Base-by-base conservation (phyloP, 768 basidiomycete species). In the Suillus cothurnatus region DNA sequence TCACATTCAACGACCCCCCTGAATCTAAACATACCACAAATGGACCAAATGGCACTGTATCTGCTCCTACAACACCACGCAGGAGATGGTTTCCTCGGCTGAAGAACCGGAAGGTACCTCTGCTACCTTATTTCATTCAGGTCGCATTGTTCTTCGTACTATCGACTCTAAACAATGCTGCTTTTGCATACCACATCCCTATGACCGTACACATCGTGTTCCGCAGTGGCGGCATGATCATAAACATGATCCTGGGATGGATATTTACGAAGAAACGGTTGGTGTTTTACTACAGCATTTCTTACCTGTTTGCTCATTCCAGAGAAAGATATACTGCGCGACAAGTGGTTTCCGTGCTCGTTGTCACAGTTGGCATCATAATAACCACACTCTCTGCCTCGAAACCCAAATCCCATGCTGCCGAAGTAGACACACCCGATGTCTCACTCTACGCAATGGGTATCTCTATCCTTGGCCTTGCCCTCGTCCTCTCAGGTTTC, bases 171-270 rank as follows among this genome's bases (percentile, higher is more conserved):
- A 98, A 97, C 76, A 97, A 96, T 78, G 86, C 85, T n/a, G 95
- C 94, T 1, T 97, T 98, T 72, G 91, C 84, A 7, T 95, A 90
- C 73, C 77, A 84, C 47, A 90, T 97, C 65, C 95, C 96, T 26
- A 94, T 97, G 87, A 79, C 92, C 0, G 90, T 98, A 1, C 95
- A 98, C 77, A 97, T 98, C 74, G 91, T 98, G 66, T 97, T 97
- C 73, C 85, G 95, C 49, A 94, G 92, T 69, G 95, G 92, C 0
- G 95, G 95, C 0, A 80, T 97, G 62, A 85, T 94, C 38, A 81
- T 95, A 34, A 94, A 89, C 70, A 90, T 98, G 87, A 34, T 91
- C 17, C 82, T 95, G 59, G 94, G 94, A 1, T 90, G 87, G 82
- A 62, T 90, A 3, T 66, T 94, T 21, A 84, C 79, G 2, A 82